These are phyloP conservation scores for Filobasidium wieringae DNA, from an alignment of 768 basidiomycete species.

Conservation along the genomic window DNA sequence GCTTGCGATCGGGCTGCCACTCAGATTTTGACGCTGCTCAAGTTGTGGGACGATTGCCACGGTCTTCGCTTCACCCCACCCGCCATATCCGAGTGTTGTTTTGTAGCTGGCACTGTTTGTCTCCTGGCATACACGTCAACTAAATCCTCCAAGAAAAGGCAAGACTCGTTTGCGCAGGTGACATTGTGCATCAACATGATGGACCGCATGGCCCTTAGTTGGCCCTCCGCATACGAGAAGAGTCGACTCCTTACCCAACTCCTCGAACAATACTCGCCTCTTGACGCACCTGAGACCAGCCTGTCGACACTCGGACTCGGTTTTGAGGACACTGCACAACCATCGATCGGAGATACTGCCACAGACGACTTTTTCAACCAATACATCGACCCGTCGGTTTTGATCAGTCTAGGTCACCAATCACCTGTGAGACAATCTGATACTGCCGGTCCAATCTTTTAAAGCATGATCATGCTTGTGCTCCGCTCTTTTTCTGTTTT, in stretches of 20 bases:
- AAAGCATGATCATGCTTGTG: too few species aligned
- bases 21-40: slow-evolving; percentile 17
- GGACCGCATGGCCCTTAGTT: slow-evolving; percentile 19
- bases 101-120: slow-evolving; percentile 24
- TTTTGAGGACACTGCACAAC: too few species aligned
- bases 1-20: slow-evolving; percentile 21
- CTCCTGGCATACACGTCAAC: slow-evolving; percentile 20
- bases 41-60: slow-evolving; percentile 22
- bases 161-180: slow-evolving; percentile 16
- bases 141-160: slow-evolving; percentile 15
- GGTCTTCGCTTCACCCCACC: slow-evolving; percentile 20
- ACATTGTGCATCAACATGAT: slow-evolving; percentile 21
- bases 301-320: too few species aligned
- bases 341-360: too few species aligned
- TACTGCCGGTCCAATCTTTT: too few species aligned
- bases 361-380: too few species aligned
- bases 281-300: too few species aligned
- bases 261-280: slow-evolving; percentile 22
- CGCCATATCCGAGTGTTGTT: slow-evolving; percentile 21
- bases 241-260: slow-evolving; percentile 15
- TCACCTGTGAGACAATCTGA: too few species aligned
- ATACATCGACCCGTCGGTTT: too few species aligned
- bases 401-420: too few species aligned
- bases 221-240: slow-evolving; percentile 21
- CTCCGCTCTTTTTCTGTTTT: too few species aligned